Base-by-base conservation (phyloP, 2,329 filamentous ascomycete genomes). In the Diaporthe batatas region DNA sequence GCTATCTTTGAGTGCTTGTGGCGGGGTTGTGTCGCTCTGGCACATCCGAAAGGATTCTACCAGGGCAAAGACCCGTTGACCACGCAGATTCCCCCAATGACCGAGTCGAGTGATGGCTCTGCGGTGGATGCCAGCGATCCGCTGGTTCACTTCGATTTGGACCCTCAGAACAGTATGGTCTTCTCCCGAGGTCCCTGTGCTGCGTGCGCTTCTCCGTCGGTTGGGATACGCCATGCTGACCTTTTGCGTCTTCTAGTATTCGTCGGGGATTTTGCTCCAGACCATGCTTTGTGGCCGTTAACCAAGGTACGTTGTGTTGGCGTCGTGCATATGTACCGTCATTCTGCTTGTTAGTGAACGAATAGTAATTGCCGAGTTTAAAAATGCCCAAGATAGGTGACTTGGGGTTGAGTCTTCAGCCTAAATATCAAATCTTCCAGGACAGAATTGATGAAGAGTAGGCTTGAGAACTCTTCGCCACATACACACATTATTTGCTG, bases 1-100 rank as follows among this genome's bases (percentile, higher is more conserved):
- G 10, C 42, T 16, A 36, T 70, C 23, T 70, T 70, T 16, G 68
- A 70, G n/a, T 70, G 68, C 34, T 47, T 70, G 16, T 70, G 47
- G 39, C 32, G 57, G 10, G 68, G 68, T 3, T 62, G 68, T 7
- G 11, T 70, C 34, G 68, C 68, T 3, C 12, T 70, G 55, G 68
- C 68, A 7, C 21, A 64, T 34, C 68, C 68, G 10, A 14, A n/a
- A 12, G 68, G 54, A 6, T 70, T 51, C n/a, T 25, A 59, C 23
- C 54, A 49, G 32, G 42, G 44, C 4, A 62, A 29, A 25, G 65
- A 70, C 16, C 67, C 67, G 18, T 34, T n/a, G 29, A 55, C 42
- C 51, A 55, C 39, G 1, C 68, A 70, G 39, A 51, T 62, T 4
- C 57, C 68, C 8, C 29, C 44, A 11, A 39, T 62, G 3, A 42